phyloP scores from a whole-genome alignment of 2,329 filamentous ascomycete genomes.

The Epicoccum nigrum region DNA sequence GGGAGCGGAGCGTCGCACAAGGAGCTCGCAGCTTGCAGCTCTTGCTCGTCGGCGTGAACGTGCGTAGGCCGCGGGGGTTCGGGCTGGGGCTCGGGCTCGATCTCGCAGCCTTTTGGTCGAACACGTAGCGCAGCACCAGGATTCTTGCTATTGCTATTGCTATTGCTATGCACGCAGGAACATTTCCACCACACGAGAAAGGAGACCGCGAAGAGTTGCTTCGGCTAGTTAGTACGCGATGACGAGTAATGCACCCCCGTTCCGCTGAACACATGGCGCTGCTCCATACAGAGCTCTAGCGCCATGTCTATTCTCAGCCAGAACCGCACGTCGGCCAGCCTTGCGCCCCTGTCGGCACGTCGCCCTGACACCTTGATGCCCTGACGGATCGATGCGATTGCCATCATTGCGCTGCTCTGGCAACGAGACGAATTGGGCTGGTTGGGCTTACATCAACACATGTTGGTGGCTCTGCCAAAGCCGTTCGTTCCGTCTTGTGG shows the following conservation, averaged over 20 bases:
- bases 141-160: background rate
- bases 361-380: background rate
- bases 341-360: conserved; percentile 8
- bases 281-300: conserved; percentile 16
- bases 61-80: conserved; percentile 10
- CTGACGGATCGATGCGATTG: no score
- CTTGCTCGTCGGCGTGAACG: conserved; percentile 11
- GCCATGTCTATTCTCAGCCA: conserved; percentile 5
- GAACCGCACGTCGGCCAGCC: background rate
- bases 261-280: conserved; percentile 18
- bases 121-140: conserved; percentile 16
- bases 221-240: conserved; percentile 13
- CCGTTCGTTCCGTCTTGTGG: no score
- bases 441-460: background rate
- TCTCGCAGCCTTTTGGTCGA: background rate
- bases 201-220: conserved; percentile 12
- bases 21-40: conserved; percentile 8
- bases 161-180: conserved; percentile 8
- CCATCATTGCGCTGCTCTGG: background rate
- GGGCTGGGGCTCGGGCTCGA: conserved; percentile 6
- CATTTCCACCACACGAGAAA: conserved; percentile 9
- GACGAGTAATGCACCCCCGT: conserved; percentile 18
- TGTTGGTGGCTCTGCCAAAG: background rate
- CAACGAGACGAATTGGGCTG: background rate
- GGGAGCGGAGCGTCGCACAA: conserved; percentile 8